Base-by-base conservation (phyloP, 441 rosid genomes). In the Macaranga tanarius region DNA sequence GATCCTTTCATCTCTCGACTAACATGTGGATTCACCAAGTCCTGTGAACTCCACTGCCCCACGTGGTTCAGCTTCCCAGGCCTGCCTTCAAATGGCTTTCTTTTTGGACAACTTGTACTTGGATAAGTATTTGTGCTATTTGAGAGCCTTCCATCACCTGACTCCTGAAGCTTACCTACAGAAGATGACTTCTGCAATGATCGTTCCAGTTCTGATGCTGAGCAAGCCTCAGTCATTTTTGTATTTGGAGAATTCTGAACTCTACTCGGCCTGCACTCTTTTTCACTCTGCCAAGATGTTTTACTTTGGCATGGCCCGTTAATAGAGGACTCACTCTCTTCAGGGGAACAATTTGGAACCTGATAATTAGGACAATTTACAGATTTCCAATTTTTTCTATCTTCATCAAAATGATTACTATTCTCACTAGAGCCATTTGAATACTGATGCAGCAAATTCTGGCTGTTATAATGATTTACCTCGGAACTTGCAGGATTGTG, bases 381-480 rank as follows among this genome's bases (percentile, higher is more conserved):
- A 3, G 96, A 89, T 86, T 92, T 95, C 97, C 96, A 94, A 20
- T 89, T 95, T 45, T 97, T 92, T 73, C 90, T 96, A 57, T 90
- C 97, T 70, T 94, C 97, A 76, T 88, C 97, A 0, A 88, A 69
- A 15, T 85, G 87, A 15, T 77, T 84, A 71, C 82, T 77, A 52
- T 80, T 86, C 70, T 83, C 82, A 42, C 69, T 40, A 38, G 15
- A 85, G 20, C 79, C 85, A 60, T 75, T 74, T n/a, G 87, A 75
- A 69, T n/a, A n/a, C n/a, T 85, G 81, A 42, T 10, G 45, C 26
- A 4, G 70, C 20, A 54, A 65, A 65, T 60, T 62, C 73, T 75
- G 51, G 20, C 69, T 55, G 19, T 61, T 69, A 52, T 38, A 55
- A 42, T 25, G 64, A 51, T 75, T 78, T 47, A 62, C 52, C 64